Conservation (phyloP, 768 basidiomycete genomes). For the Suillus variegatus region DNA sequence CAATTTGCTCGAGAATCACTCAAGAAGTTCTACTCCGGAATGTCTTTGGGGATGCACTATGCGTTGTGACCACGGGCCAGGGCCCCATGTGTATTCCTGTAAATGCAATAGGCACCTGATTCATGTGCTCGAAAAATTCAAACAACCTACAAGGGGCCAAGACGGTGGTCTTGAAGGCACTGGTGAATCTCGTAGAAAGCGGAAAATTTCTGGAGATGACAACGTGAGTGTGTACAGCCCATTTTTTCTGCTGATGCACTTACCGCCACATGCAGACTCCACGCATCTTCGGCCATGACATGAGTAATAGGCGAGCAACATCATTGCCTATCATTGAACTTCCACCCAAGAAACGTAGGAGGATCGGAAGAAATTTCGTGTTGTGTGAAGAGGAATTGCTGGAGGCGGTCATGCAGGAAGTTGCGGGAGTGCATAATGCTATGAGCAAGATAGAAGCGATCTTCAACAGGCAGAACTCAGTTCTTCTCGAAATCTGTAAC, state of each 20-base stretch:
- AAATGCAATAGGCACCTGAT: neutral
- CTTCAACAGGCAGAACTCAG: neutral
- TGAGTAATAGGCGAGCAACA: neutral
- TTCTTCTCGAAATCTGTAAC: neutral
- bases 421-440: neutral
- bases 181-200: neutral
- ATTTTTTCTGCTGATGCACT: neutral
- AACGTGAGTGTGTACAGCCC: no score
- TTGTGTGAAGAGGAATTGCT: neutral
- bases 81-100: neutral
- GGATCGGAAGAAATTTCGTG: neutral
- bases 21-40: neutral
- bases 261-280: neutral
- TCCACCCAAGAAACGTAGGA: neutral
- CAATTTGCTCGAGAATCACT: neutral
- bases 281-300: neutral
- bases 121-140: accelerated
- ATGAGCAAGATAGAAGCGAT: neutral
- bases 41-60: neutral
- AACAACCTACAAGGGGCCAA: neutral
- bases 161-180: neutral
- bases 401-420: neutral
- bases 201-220: no score
- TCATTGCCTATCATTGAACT: neutral
- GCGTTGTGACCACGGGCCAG: neutral